These are phyloP conservation scores for Xylaria sp. DNA, from an alignment of 495 filamentous ascomycete genomes.

Conservation along the genomic window DNA sequence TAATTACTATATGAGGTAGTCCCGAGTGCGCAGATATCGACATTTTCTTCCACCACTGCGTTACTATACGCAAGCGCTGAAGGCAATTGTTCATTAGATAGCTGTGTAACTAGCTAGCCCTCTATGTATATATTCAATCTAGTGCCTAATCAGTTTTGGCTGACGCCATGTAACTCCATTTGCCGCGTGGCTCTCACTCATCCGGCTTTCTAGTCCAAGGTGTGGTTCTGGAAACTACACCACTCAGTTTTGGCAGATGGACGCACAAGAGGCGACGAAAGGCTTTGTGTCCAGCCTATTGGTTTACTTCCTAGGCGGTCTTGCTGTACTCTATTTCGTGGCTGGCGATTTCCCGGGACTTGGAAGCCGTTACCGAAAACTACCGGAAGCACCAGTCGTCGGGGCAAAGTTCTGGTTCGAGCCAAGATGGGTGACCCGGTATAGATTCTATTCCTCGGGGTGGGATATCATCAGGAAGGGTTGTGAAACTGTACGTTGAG, in stretches of 20 bases:
- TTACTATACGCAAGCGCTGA: background rate
- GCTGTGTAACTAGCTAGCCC: background rate
- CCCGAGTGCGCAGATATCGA: background rate
- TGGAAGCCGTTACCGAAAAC: background rate
- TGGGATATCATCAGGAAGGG: constrained; percentile 3
- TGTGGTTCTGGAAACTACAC: background rate
- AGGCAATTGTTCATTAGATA: background rate
- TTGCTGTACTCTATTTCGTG: background rate
- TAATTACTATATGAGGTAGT: constrained; percentile 12
- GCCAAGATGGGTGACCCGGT: background rate
- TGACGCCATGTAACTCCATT: background rate
- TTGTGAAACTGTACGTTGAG: background rate
- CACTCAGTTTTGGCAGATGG: background rate
- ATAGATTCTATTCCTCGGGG: constrained; percentile 3
- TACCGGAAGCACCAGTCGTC: background rate
- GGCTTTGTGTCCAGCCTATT: background rate
- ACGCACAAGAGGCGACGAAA: background rate
- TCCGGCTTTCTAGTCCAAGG: background rate
- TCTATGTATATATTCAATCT: background rate
- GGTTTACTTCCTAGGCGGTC: background rate
- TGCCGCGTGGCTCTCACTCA: background rate
- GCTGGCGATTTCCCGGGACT: constrained; percentile 10
- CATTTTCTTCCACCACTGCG: background rate
- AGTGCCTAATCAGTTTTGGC: background rate
- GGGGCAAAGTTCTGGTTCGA: background rate